Evolutionary conservation across 1,284 basidiomycete genomes (phyloP).

Genomic region (Leccinum holopus): DNA sequence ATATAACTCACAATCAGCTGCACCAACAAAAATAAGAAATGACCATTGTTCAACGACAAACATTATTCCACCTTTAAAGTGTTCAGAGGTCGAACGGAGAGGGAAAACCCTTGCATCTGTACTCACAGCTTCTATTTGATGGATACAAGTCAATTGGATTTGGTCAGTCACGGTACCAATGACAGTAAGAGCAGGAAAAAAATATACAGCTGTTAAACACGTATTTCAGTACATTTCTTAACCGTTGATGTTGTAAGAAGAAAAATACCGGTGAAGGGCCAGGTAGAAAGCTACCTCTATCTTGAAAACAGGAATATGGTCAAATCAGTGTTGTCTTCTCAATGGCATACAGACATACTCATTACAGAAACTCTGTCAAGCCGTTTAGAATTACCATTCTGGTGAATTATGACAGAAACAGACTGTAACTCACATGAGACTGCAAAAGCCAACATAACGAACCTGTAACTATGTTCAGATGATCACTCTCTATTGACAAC

Average conservation of each 20-base stretch:
- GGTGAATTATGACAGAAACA: background rate
- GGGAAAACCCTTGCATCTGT: background rate
- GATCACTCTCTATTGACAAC: background rate
- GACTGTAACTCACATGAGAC: too few species aligned
- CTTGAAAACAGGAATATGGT: background rate
- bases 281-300: background rate
- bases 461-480: background rate
- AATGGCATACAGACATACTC: background rate
- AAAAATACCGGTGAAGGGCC: background rate
- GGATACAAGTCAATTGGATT: background rate
- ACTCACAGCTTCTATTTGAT: background rate
- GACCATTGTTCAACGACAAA: background rate
- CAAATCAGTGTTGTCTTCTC: background rate
- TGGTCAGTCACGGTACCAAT: background rate
- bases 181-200: background rate
- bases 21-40: background rate
- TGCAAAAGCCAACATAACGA: background rate
- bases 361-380: background rate
- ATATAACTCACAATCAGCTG: background rate
- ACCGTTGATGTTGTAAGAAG: background rate
- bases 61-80: background rate
- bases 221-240: background rate
- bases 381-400: background rate
- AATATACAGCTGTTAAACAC: background rate
- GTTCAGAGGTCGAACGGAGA: background rate